Evolutionary conservation across 75 land plant genomes (phyloP).

Genomic region (Pseudotsuga menziesii): DNA sequence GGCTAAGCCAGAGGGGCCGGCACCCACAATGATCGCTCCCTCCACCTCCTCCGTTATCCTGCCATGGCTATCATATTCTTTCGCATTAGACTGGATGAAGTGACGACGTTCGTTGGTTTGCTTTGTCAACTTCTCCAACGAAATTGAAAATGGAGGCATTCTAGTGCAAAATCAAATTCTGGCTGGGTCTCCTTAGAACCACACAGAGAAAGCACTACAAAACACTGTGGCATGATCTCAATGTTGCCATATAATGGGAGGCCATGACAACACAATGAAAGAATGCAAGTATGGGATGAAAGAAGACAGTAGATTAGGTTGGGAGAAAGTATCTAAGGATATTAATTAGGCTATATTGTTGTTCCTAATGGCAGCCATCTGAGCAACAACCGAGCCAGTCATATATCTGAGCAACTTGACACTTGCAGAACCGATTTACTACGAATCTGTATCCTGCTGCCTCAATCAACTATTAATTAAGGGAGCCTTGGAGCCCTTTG

Average conservation of each 20-base stretch:
- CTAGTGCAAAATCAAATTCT: neutral
- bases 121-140: neutral
- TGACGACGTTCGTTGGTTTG: neutral
- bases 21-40: slow-evolving; percentile 67
- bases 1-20: slow-evolving; percentile 68
- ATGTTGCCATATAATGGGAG: no score
- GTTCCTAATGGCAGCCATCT: no score
- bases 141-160: neutral
- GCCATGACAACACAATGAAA: neutral
- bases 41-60: neutral
- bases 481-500: no score
- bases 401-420: no score
- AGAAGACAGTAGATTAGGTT: neutral
- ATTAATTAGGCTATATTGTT: no score
- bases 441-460: no score
- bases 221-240: neutral
- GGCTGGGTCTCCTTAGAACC: neutral
- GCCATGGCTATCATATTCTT: neutral
- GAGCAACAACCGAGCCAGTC: no score
- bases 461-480: no score
- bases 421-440: no score
- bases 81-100: neutral
- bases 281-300: neutral
- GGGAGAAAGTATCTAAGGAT: neutral
- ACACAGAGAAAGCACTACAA: neutral